Evolutionary conservation across 164 flowering plant species (phyloP).

Genomic region (Piper betle): DNA sequence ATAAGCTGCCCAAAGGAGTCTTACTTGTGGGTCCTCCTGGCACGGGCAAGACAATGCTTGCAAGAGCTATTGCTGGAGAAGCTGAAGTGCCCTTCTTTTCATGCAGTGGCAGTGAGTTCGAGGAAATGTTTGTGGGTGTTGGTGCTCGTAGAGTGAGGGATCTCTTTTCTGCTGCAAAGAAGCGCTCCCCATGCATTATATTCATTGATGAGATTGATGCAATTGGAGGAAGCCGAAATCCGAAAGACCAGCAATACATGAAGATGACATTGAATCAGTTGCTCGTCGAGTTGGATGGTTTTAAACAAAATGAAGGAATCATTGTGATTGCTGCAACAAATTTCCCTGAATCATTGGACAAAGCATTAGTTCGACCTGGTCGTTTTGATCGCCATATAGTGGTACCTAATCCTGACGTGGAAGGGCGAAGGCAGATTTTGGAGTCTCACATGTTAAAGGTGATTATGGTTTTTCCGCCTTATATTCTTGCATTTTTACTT

Average conservation of each 20-base stretch:
- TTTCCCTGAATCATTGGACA: conserved; percentile 89
- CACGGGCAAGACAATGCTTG: conserved; percentile 95
- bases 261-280: conserved; percentile 95
- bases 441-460: conserved; percentile 94
- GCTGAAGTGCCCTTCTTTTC: conserved; percentile 98
- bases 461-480: not conserved
- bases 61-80: conserved; percentile 99
- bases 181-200: conserved; percentile 81
- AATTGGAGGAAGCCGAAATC: conserved; percentile 91
- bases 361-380: conserved; percentile 94
- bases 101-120: conserved; percentile 98
- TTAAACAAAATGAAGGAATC: conserved; percentile 93
- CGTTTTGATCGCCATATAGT: conserved; percentile 89
- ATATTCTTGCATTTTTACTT: too few species aligned
- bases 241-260: conserved; percentile 92
- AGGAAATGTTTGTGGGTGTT: conserved; percentile 99
- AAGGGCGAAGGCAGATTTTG: conserved; percentile 91
- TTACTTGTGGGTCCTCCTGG: conserved; percentile 98
- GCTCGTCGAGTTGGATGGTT: conserved; percentile 96
- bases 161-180: conserved; percentile 86
- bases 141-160: conserved; percentile 91
- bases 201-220: conserved; percentile 95
- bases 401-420: conserved; percentile 97
- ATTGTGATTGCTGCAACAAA: conserved; percentile 98
- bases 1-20: conserved; percentile 98